Evolutionary conservation across 2,329 filamentous ascomycete genomes (phyloP).

Genomic region (Sporothrix variecibatus): DNA sequence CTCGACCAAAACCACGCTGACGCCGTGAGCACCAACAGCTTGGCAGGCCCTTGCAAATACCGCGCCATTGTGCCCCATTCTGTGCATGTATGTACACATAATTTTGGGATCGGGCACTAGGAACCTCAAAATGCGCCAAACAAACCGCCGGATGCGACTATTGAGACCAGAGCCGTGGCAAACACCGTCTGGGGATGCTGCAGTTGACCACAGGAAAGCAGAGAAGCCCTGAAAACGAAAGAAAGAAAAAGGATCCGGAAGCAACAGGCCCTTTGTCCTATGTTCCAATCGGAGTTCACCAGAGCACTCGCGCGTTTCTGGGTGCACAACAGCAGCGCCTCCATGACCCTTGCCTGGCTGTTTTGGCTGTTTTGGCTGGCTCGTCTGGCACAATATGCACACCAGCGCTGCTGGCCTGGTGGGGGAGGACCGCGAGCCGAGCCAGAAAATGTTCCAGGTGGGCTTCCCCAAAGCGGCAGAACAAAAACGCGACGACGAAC

Average conservation of each 20-base stretch:
- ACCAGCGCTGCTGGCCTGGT: conserved; percentile 8
- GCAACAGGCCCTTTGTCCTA: neutral
- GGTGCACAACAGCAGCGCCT: neutral
- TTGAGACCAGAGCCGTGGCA: conserved; percentile 15
- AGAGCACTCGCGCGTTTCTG: neutral
- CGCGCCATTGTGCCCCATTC: neutral
- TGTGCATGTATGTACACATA: neutral
- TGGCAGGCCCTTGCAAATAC: neutral
- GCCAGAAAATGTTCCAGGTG: conserved; percentile 2
- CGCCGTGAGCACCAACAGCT: neutral
- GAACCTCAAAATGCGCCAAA: conserved; percentile 3
- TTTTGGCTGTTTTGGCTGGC: conserved; percentile 2
- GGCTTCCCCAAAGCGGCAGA: conserved; percentile 9
- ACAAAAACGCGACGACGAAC: neutral
- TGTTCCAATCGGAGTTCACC: neutral
- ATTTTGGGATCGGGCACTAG: neutral
- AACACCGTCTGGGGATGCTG: neutral
- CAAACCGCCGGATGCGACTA: neutral
- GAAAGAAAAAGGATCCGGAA: neutral
- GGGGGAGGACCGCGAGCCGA: conserved; percentile 26
- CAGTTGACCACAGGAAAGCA: neutral
- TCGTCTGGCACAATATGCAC: neutral
- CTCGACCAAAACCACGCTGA: neutral
- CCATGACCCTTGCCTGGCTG: neutral
- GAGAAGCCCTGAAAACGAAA: neutral